Conservation (phyloP, 805 yeast genomes). For the Candida tallmaniae region DNA sequence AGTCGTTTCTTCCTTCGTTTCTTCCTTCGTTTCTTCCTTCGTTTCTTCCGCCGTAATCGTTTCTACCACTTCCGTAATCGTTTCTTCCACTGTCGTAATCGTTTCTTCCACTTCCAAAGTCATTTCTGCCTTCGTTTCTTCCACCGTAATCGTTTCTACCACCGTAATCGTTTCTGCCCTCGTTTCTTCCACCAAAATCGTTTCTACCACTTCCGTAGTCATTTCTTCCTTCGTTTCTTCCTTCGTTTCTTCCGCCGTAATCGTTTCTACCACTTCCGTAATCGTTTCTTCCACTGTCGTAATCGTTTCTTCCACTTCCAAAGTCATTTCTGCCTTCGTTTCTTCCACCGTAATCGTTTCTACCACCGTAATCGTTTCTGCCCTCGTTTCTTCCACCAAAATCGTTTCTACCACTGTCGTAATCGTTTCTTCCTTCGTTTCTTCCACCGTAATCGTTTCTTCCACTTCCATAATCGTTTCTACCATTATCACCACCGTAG, state of each 20-base stretch:
- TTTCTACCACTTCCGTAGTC: constrained; percentile 8
- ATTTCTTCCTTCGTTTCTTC: constrained; percentile 14
- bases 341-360: constrained; percentile 8
- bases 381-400: constrained; percentile 12
- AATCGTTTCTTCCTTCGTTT: constrained; percentile 1
- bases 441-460: neutral
- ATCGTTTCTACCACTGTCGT: constrained; percentile 4
- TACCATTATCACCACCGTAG: constrained; percentile 6
- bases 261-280: constrained; percentile 5
- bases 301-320: constrained; percentile 4
- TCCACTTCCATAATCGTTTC: constrained; percentile 10
- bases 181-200: constrained; percentile 7
- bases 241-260: constrained; percentile 12
- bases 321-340: constrained; percentile 12
- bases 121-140: constrained; percentile 10
- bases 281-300: constrained; percentile 1
- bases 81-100: no score
- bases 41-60: no score
- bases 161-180: no score
- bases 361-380: constrained; percentile 17
- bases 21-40: no score
- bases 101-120: constrained; percentile 14
- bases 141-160: constrained; percentile 14
- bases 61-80: no score
- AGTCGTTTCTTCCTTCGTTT: no score